Conservation (phyloP, 2,329 filamentous ascomycete species). For the Exophiala spinifera region DNA sequence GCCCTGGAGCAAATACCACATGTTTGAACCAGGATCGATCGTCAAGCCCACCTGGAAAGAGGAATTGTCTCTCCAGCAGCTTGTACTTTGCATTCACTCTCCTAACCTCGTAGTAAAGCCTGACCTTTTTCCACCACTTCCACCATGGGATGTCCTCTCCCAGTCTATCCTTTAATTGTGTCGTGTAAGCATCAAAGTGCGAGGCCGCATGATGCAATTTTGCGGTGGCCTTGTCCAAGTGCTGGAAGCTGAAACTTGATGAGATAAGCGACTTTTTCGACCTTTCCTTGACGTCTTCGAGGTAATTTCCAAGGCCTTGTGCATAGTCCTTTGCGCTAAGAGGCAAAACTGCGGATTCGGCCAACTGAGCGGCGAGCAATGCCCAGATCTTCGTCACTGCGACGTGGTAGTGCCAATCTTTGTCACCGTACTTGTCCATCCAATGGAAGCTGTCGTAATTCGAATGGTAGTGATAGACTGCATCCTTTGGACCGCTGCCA, state of each 20-base stretch:
- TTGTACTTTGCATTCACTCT: constrained; percentile 79
- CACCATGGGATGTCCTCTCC: constrained; percentile 67
- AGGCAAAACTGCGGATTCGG: constrained; percentile 60
- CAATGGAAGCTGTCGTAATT: constrained; percentile 83
- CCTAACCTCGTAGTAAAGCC: constrained; percentile 61
- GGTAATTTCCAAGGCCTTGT: constrained; percentile 48
- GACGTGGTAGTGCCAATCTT: constrained; percentile 57
- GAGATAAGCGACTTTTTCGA: constrained; percentile 15
- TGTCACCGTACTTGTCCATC: constrained; percentile 77
- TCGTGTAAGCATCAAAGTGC: constrained; percentile 52
- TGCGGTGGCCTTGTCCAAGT: constrained; percentile 49
- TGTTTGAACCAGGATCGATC: constrained; percentile 87
- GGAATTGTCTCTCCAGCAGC: constrained; percentile 73
- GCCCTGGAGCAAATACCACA: constrained; percentile 83
- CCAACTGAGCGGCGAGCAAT: constrained; percentile 59
- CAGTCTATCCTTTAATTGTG: constrained; percentile 47
- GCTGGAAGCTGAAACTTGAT: constrained; percentile 21
- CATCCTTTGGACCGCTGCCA: constrained; percentile 39
- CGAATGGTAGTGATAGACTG: constrained; percentile 71
- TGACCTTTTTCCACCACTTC: constrained; percentile 66
- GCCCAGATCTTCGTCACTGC: constrained; percentile 65
- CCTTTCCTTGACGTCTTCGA: constrained; percentile 34
- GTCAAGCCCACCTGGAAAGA: constrained; percentile 74
- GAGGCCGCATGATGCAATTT: constrained; percentile 49
- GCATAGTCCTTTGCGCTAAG: constrained; percentile 66